A percentile compares a stretch with the other conserved stretches of the same genome.
phyloP scores from a whole-genome alignment of 148 eudicot species.

The Arbutus unedo region DNA sequence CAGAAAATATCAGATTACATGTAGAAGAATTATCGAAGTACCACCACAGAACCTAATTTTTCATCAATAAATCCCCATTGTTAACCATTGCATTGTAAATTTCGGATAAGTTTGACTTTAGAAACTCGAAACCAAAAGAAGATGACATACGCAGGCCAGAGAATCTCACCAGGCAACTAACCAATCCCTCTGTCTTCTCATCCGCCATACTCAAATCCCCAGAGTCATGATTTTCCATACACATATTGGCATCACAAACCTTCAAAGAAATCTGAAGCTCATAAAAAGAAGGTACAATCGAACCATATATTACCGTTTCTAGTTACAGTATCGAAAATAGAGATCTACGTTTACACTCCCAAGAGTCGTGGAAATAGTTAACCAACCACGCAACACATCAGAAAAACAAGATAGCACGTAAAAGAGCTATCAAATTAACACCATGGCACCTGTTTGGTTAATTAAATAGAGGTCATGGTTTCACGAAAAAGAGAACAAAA shows the following conservation, averaged over 20 bases:
- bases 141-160: background rate
- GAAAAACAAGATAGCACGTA: background rate
- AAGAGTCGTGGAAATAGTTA: background rate
- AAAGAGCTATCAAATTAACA: background rate
- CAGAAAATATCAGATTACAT: too few relatives aligned
- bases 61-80: background rate
- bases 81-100: background rate
- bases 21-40: background rate
- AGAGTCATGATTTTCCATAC: background rate
- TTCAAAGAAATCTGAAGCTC: slow-evolving; percentile 13
- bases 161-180: slow-evolving; percentile 25
- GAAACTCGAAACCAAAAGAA: background rate
- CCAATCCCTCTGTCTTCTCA: slow-evolving; percentile 18
- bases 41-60: background rate
- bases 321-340: background rate
- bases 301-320: background rate
- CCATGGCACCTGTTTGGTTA: background rate
- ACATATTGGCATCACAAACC: slow-evolving; percentile 7
- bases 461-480: background rate
- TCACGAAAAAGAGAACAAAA: background rate
- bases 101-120: background rate
- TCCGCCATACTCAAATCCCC: background rate
- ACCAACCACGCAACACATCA: background rate
- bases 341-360: background rate
- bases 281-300: background rate